phyloP scores from a whole-genome alignment of 129 eudicot genomes.

The Rutidosis leptorrhynchoides region DNA sequence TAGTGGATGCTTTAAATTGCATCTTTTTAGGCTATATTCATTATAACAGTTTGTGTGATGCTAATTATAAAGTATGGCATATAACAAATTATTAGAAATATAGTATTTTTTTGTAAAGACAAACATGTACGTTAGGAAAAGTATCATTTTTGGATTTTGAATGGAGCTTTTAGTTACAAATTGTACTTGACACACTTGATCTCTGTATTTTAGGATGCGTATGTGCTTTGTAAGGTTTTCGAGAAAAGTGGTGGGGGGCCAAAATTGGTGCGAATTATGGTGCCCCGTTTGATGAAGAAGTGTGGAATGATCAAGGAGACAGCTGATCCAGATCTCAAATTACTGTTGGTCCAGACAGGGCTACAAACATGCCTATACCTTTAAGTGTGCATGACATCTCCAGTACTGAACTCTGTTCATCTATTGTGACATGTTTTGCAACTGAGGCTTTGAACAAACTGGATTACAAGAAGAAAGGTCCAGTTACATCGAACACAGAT shows the following conservation, averaged over 20 bases:
- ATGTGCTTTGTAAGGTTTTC: conserved; percentile 59
- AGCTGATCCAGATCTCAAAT: conserved; percentile 24
- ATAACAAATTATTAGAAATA: neutral
- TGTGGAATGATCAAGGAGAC: conserved; percentile 51
- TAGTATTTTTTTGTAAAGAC: too few species aligned
- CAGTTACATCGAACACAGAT: neutral
- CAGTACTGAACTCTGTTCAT: neutral
- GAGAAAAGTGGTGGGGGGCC: conserved; percentile 75
- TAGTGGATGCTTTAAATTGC: too few species aligned
- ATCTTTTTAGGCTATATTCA: too few species aligned
- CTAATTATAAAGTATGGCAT: too few species aligned
- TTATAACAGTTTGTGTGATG: neutral
- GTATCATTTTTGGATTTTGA: neutral
- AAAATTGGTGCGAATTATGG: conserved; percentile 75
- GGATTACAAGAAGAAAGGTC: neutral
- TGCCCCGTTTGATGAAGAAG: conserved; percentile 71
- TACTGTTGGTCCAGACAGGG: conserved; percentile 23
- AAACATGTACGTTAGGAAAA: neutral
- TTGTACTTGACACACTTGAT: neutral
- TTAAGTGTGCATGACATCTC: neutral
- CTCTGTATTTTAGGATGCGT: conserved; percentile 49
- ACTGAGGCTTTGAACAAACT: neutral
- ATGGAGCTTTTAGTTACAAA: neutral
- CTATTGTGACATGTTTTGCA: neutral
- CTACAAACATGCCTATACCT: conserved; percentile 1